Percentiles rank a stretch among this genome's conserved stretches.
phyloP scores from a whole-genome alignment of 1,284 basidiomycete species.

The Meripilus lineatus region DNA sequence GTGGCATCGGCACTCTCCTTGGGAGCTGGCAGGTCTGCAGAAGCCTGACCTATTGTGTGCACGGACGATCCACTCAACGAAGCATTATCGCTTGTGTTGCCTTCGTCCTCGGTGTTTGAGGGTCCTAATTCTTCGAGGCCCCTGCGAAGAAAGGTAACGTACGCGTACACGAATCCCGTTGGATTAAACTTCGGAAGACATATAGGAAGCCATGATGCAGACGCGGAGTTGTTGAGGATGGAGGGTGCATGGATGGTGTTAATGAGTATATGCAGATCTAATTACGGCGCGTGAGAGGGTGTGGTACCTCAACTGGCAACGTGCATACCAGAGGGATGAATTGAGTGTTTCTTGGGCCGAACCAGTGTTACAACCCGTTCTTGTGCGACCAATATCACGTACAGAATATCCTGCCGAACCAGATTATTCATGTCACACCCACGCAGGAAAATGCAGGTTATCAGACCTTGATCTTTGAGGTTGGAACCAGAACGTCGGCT shows the following conservation, averaged over 20 bases:
- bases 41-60: too few relatives aligned
- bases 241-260: slow-evolving; percentile 75
- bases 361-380: slow-evolving; percentile 85
- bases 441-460: not conserved
- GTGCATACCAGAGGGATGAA: slow-evolving; percentile 81
- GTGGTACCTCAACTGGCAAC: not conserved
- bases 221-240: slow-evolving; percentile 65
- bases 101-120: too few relatives aligned
- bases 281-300: slow-evolving; percentile 1
- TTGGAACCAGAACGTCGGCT: slow-evolving; percentile 74
- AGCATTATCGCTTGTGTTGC: too few relatives aligned
- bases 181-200: slow-evolving; percentile 96
- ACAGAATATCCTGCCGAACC: slow-evolving; percentile 73
- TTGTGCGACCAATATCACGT: slow-evolving; percentile 79
- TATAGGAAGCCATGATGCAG: slow-evolving; percentile 91
- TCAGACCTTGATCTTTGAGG: slow-evolving; percentile 72
- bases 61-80: too few relatives aligned
- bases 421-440: not conserved
- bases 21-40: too few relatives aligned
- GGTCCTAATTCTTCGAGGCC: too few relatives aligned
- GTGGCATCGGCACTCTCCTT: not conserved
- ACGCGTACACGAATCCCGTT: slow-evolving; percentile 89
- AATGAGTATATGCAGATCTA: slow-evolving; percentile 84
- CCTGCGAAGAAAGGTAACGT: slow-evolving; percentile 68
- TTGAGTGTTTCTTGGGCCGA: slow-evolving; percentile 88